Base-by-base conservation (phyloP, 805 yeast species). In the Metschnikowia drakensbergensis region DNA sequence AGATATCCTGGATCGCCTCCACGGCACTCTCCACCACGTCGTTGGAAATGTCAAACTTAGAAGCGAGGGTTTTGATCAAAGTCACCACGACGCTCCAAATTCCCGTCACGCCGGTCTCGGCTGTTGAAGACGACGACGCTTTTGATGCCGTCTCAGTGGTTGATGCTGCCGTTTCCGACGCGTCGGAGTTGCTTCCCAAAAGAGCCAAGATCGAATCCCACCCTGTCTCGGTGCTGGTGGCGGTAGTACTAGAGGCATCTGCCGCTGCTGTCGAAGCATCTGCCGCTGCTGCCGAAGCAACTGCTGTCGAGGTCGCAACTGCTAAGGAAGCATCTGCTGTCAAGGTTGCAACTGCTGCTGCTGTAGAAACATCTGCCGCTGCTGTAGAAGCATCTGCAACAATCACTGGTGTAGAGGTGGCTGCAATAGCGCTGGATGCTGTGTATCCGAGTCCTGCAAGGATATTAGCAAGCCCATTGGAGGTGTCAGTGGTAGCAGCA, bases 401-500 rank as follows among this genome's bases (percentile, higher is more conserved):
- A 11, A 9, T 10, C 5, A 40, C 33, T 17, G 46, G 27, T 4
- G 32, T 17, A 11, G 17, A 3, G 6, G 25, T 28, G 23, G 28
- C 30, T 5, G 42, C 32, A 3, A 37, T 37, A 11, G 44, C 52
- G 17, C 17, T 17, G 17, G 17, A 17, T 17, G 17, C 17, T 17
- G 17, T 17, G 17, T 17, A 17, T 33, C 42, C 34, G 8, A 49
- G 44, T n/a, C 38, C 42, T 10, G 36, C 46, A 30, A 46, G 44
- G 17, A 46, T 35, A 9, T 27, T 45, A 5, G 48, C 53, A 5
- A 36, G 6, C 7, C 32, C 37, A 7, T 42, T 42, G 22, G 37
- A 36, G 6, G 45, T 13, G 29, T 47, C 42, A 2, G 52, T 39
- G 10, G 52, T 49, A 1, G 45, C 45, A 6, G 44, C 27, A 9